These are phyloP conservation scores for Talaromyces wortmannii DNA, from an alignment of 495 filamentous ascomycete genomes.

Conservation along the genomic window DNA sequence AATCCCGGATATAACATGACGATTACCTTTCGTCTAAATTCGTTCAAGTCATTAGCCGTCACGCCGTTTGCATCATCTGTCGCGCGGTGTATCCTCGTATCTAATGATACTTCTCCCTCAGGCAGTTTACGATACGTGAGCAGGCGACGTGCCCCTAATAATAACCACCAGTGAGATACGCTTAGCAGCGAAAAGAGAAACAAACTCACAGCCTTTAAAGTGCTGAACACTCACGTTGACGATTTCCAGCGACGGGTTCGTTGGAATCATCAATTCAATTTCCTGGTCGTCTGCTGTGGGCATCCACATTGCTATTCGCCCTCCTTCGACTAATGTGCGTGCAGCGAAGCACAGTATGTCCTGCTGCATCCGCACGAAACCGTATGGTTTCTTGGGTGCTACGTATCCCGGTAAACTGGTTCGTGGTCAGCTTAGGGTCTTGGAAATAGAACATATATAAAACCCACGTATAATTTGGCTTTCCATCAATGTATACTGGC, in stretches of 20 bases:
- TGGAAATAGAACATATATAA: neutral
- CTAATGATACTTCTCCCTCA: constrained; percentile 47
- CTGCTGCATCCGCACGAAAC: constrained; percentile 80
- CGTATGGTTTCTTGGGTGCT: constrained; percentile 84
- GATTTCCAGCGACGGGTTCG: constrained; percentile 69
- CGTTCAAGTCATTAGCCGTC: constrained; percentile 72
- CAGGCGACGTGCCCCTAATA: constrained; percentile 71
- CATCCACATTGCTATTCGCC: constrained; percentile 93
- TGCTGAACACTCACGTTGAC: constrained; percentile 72
- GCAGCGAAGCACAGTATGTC: constrained; percentile 82
- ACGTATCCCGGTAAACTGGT: constrained; percentile 70
- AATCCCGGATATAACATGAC: neutral
- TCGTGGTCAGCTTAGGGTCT: constrained; percentile 5
- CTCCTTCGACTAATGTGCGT: constrained; percentile 70
- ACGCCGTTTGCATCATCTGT: constrained; percentile 30
- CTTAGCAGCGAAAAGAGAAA: neutral
- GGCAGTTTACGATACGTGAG: constrained; percentile 76
- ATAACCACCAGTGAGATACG: constrained; percentile 7
- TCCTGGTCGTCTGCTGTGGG: constrained; percentile 79
- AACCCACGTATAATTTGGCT: constrained; percentile 60
- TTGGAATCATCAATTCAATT: constrained; percentile 67
- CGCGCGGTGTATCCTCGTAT: constrained; percentile 21
- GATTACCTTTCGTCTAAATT: constrained; percentile 58
- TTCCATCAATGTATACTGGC: constrained; percentile 62
- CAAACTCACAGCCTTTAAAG: constrained; percentile 74